A percentile compares a stretch with the other conserved stretches of the same genome.
phyloP scores from a whole-genome alignment of 208 protist species.

The Herpetomonas samuelpessoai region DNA sequence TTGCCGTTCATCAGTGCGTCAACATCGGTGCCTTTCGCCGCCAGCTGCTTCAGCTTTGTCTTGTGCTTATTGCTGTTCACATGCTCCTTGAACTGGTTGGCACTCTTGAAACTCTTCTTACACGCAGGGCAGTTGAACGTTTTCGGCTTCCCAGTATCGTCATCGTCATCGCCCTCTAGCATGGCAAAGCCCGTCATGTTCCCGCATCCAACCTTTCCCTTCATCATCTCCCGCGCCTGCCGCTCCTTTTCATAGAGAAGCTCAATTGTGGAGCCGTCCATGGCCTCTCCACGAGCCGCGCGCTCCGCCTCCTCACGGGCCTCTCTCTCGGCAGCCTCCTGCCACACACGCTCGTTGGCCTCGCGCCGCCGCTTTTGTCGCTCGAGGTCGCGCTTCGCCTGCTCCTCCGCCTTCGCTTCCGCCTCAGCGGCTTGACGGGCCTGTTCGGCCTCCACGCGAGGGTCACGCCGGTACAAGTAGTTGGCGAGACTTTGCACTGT shows the following conservation, averaged over 20 bases:
- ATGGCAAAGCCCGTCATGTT: constrained; percentile 71
- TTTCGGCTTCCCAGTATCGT: constrained; percentile 14
- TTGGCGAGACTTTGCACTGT: constrained; percentile 70
- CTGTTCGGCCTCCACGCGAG: constrained; percentile 70
- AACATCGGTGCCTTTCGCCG: constrained; percentile 73
- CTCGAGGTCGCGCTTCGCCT: constrained; percentile 51
- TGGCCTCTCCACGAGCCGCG: constrained; percentile 60
- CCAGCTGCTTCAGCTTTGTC: constrained; percentile 81
- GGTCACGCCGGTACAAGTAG: constrained; percentile 86
- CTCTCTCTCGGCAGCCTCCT: constrained; percentile 82
- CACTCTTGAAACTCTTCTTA: constrained; percentile 86
- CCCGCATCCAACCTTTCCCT: constrained; percentile 31
- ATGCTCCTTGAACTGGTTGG: constrained; percentile 85
- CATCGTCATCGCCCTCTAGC: constrained; percentile 48
- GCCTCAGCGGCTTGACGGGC: constrained; percentile 60
- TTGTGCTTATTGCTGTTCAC: constrained; percentile 89
- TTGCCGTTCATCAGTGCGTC: constrained; percentile 64
- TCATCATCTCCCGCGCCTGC: constrained; percentile 55
- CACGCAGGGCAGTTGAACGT: constrained; percentile 78
- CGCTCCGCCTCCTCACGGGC: constrained; percentile 67
- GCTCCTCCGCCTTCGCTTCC: constrained; percentile 46
- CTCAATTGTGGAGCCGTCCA: constrained; percentile 75
- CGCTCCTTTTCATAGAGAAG: constrained; percentile 86
- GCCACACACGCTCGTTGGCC: constrained; percentile 80
- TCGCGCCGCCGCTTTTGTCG: constrained; percentile 53